Base-by-base conservation (phyloP, 148 eudicot species). In the Rhododendron kiyosumense region DNA sequence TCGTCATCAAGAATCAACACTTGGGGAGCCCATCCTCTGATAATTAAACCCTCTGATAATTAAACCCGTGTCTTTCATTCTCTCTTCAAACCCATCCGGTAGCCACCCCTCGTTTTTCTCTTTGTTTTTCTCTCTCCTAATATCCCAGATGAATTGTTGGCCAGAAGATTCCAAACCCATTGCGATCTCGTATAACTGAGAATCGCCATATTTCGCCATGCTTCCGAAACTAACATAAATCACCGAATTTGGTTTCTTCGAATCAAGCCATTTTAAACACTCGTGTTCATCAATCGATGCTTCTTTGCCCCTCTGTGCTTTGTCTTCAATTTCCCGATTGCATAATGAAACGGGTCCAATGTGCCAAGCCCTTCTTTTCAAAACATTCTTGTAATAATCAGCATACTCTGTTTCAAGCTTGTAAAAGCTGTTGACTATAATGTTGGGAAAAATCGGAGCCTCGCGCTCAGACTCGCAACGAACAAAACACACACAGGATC, bases 341-440 rank as follows among this genome's bases (percentile, higher is more conserved):
- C 87, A 85, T 7, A 89, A 38, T 1, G 90, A 93, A 80, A 94
- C 87, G 0, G 96, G 96, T 15, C 98, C 96, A 0, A 93, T 81
- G 73, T 85, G 90, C 98, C 98, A 93, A 34, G 91, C 87, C 63
- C 83, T 90, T 61, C 88, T 88, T 11, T 91, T 91, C 73, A 93
- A 34, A n/a, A 87, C 91, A 13, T 90, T 86, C 82, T 79, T 88
- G 79, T 84, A 91, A 48, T 91, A 83, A 45, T 89, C 88, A 0
- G 87, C 94, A 73, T 95, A 95, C 2, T 85, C 94, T 1, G 94
- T 90, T 86, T 94, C 96, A 2, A 94, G 90, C 92, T 94, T 95
- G 28, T 91, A 91, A 83, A 94, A 91, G 86, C 93, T 94, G 69
- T 95, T 94, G 1, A 90, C 85, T 15, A 95, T 82, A n/a, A n/a